phyloP scores from a whole-genome alignment of 2,329 filamentous ascomycete genomes.

The Myrmaecium sp. region DNA sequence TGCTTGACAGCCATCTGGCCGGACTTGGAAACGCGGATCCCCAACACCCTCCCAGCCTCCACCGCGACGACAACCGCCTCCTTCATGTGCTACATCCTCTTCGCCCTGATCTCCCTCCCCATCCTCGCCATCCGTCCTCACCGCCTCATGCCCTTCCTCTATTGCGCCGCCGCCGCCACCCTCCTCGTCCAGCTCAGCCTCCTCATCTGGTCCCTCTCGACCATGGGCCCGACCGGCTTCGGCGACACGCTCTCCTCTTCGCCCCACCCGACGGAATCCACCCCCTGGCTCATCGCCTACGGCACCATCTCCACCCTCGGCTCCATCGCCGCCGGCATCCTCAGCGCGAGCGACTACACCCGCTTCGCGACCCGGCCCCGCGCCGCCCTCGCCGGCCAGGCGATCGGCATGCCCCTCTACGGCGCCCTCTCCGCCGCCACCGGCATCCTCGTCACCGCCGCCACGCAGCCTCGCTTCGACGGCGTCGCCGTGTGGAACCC shows the following conservation, averaged over 20 bases:
- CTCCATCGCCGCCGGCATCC: slow-evolving; percentile 24
- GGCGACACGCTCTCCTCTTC: slow-evolving; percentile 29
- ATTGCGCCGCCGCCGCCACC: slow-evolving; percentile 30
- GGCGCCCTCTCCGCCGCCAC: slow-evolving; percentile 20
- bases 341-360: slow-evolving; percentile 28
- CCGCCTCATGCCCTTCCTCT: slow-evolving; percentile 27
- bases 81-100: slow-evolving; percentile 18
- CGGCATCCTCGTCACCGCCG: slow-evolving; percentile 25
- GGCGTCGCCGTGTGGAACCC: slow-evolving; percentile 24
- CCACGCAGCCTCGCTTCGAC: slow-evolving; percentile 20
- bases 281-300: slow-evolving; percentile 28
- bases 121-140: slow-evolving; percentile 33
- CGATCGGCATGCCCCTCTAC: slow-evolving; percentile 20
- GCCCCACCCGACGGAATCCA: slow-evolving; percentile 20
- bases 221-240: slow-evolving; percentile 27
- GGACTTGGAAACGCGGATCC: slow-evolving; percentile 16
- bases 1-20: slow-evolving; percentile 20
- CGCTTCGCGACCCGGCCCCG: slow-evolving; percentile 20
- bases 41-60: slow-evolving; percentile 15
- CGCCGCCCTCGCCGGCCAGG: slow-evolving; percentile 21
- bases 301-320: slow-evolving; percentile 29
- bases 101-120: slow-evolving; percentile 21
- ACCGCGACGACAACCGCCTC: slow-evolving; percentile 20
- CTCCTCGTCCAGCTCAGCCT: slow-evolving; percentile 6
- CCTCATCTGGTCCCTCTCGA: slow-evolving; percentile 30